Evolutionary conservation across 192 early-diverging fungal genomes (phyloP).

Genomic region (Podila horticola): DNA sequence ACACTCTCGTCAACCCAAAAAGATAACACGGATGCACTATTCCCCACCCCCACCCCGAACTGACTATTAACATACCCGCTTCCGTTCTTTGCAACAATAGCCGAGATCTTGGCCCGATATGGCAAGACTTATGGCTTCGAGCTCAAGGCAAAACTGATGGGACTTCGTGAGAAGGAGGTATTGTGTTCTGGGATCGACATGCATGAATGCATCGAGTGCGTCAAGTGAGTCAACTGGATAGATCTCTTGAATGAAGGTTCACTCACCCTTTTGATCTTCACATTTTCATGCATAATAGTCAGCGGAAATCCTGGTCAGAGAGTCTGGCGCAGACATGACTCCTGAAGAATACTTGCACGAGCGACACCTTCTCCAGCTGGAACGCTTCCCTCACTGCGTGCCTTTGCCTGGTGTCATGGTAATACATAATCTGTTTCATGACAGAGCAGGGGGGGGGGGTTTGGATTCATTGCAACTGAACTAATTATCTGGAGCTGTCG

Average conservation of each 20-base stretch:
- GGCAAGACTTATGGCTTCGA: constrained; percentile 73
- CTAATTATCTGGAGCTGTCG: background rate
- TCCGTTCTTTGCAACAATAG: constrained; percentile 18
- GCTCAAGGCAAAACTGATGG: constrained; percentile 81
- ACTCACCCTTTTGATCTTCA: background rate
- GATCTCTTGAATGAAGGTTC: background rate
- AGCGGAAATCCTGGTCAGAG: constrained; percentile 72
- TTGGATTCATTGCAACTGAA: background rate
- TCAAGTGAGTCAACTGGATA: too few relatives aligned
- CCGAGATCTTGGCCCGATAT: constrained; percentile 79
- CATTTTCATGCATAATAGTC: constrained; percentile 47
- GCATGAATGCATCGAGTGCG: too few relatives aligned
- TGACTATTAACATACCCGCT: background rate
- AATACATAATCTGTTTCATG: constrained; percentile 20
- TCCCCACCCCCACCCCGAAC: background rate
- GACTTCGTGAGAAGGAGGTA: constrained; percentile 67
- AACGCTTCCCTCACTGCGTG: constrained; percentile 69
- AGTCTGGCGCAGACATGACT: constrained; percentile 76
- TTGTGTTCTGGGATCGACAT: too few relatives aligned
- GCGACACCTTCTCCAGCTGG: constrained; percentile 60
- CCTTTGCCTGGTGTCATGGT: constrained; percentile 77
- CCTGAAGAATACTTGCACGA: constrained; percentile 83
- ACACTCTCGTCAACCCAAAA: too few relatives aligned
- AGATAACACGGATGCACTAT: background rate
- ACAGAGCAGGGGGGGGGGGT: too few relatives aligned